Evolutionary conservation across 2,329 filamentous ascomycete genomes (phyloP).

Genomic region (Pseudogymnoascus verrucosus): DNA sequence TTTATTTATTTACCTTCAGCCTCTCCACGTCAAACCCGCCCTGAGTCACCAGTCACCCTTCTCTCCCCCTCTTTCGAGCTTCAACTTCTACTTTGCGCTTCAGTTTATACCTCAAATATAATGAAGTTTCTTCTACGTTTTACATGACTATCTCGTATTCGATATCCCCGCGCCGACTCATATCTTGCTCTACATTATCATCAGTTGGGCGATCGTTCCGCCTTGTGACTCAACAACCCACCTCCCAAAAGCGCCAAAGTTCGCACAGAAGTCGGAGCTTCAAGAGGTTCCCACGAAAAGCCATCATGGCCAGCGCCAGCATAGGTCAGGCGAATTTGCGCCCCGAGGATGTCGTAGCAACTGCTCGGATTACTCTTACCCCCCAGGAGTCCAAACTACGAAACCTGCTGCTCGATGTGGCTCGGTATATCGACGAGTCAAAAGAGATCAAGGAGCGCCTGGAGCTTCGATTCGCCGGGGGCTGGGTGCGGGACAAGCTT

Average conservation of each 20-base stretch:
- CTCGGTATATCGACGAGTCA: conserved; percentile 53
- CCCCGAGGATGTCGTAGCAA: conserved; percentile 16
- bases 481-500: conserved; percentile 82
- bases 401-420: conserved; percentile 74
- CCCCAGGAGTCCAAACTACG: conserved; percentile 64
- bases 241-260: background rate
- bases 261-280: background rate
- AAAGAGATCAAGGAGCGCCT: conserved; percentile 45
- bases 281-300: background rate
- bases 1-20: background rate
- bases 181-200: background rate
- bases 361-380: conserved; percentile 47
- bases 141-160: background rate
- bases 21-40: background rate
- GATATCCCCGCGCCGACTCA: background rate
- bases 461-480: conserved; percentile 70
- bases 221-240: background rate
- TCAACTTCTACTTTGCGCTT: background rate
- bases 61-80: background rate
- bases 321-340: background rate
- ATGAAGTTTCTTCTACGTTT: background rate
- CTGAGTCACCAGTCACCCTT: background rate
- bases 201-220: background rate
- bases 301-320: background rate
- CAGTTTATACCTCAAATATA: background rate